Conservation (phyloP, 129 eudicot species). For the Flaveria ramosissima region DNA sequence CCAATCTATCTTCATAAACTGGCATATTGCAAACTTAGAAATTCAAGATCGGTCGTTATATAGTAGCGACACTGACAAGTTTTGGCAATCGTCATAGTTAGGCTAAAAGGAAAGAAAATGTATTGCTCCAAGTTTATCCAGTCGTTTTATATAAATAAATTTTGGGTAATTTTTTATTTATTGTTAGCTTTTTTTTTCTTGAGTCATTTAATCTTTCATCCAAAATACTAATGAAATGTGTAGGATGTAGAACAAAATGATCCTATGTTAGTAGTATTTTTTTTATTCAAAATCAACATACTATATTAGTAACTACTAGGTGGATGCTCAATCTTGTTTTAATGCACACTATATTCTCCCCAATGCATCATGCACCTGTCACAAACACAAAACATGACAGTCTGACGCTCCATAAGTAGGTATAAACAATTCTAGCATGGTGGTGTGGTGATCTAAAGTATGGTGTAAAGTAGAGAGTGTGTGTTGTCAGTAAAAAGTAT, state of each 20-base stretch:
- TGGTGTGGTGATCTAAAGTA: too few relatives aligned
- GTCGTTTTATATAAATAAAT: slow-evolving; percentile 25
- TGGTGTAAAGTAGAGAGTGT: too few relatives aligned
- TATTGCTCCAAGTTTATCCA: slow-evolving; percentile 11
- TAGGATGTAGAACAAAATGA: neutral
- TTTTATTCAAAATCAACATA: too few relatives aligned
- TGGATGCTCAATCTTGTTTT: too few relatives aligned
- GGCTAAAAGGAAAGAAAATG: slow-evolving; percentile 21
- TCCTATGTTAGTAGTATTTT: too few relatives aligned
- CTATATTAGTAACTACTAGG: too few relatives aligned
- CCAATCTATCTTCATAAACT: slow-evolving; percentile 79
- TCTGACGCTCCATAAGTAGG: too few relatives aligned
- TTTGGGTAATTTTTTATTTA: neutral
- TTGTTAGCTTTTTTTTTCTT: neutral
- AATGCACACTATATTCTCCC: too few relatives aligned
- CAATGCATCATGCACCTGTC: too few relatives aligned
- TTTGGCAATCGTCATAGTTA: slow-evolving; percentile 77
- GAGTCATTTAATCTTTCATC: neutral
- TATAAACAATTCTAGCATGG: too few relatives aligned
- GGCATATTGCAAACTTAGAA: slow-evolving; percentile 99
- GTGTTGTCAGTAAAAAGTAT: too few relatives aligned
- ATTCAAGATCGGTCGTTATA: slow-evolving; percentile 97
- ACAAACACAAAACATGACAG: too few relatives aligned
- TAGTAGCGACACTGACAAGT: slow-evolving; percentile 66
- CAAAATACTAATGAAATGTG: neutral